Base-by-base conservation (phyloP, 805 yeast species). In the Zygotorulaspora chibaensis region DNA sequence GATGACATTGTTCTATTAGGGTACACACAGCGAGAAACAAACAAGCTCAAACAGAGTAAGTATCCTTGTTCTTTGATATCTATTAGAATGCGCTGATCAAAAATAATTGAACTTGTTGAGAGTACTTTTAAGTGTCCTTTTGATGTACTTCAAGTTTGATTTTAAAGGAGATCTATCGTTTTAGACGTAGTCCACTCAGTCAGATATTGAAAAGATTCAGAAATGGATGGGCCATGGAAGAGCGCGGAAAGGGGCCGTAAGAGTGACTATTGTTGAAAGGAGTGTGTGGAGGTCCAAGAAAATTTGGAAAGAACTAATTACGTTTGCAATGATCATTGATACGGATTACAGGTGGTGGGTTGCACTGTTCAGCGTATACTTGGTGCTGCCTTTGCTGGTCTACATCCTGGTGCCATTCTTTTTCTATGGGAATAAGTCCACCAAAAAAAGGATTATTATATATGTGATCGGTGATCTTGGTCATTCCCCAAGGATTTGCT, bases 401-500 rank as follows among this genome's bases (percentile, higher is more conserved):
- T 72, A 70, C 44, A 43, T 58, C 7, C 23, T 63, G 1, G 45
- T 71, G 17, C 76, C 76, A 1, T 61, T 39, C 38, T n/a, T 70
- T 9, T 51, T 54, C 20, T 62, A 59, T 43, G 74, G 70, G 9
- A 56, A 58, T 43, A 60, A 57, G 28, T 63, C 69, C 6, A 52
- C 66, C 4, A 65, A 72, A 48, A 79, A 73, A 51, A 76, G 87
- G 42, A 81, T 87, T 5, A 74, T 85, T 8, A 80, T 93, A 15
- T 75, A 87, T 51, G 99, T 93, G 2, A 69, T 93, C 15, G 99
- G 99, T 1, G 98, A 91, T 61, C 61, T 93, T 43, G 96, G 96
- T 11, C 95, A 89, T 60, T 90, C 97, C 0, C 99, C 99, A 6
- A 73, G 99, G 48, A 93, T 91, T 85, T 76, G 83, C 54, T 86